Percentiles rank a stretch among this genome's conserved stretches.
These are phyloP conservation scores for Leccinum insigne DNA, from an alignment of 1,284 basidiomycete species.

Conservation along the genomic window DNA sequence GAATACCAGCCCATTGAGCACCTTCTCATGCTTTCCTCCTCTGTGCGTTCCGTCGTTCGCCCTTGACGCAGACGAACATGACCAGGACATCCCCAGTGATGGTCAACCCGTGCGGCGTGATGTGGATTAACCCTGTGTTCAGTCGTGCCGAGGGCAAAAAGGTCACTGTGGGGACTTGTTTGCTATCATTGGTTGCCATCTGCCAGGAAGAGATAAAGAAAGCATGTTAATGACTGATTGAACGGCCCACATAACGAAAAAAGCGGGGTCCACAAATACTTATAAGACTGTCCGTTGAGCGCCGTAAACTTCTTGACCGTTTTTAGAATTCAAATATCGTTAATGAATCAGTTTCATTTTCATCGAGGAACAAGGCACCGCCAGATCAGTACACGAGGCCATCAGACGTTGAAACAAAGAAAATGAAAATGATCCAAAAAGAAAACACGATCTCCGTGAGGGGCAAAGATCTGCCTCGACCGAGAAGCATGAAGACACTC, in stretches of 20 bases:
- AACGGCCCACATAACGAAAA: background rate
- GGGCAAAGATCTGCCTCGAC: background rate
- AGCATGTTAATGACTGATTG: constrained; percentile 4
- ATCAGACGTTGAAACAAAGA: background rate
- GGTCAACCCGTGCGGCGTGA: constrained; percentile 35
- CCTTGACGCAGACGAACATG: constrained; percentile 34
- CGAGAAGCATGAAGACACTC: constrained; percentile 10
- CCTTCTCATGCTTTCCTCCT: constrained; percentile 18
- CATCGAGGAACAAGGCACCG: constrained; percentile 6
- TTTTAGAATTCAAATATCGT: background rate
- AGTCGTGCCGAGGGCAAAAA: constrained; percentile 23
- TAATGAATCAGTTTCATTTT: background rate
- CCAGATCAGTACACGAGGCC: background rate
- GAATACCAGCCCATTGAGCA: background rate
- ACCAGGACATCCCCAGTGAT: constrained; percentile 33
- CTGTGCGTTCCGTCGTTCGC: constrained; percentile 32
- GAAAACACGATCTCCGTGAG: background rate
- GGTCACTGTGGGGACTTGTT: constrained; percentile 34
- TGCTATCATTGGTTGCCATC: constrained; percentile 35
- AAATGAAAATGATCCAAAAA: background rate
- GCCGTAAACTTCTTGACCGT: constrained; percentile 35
- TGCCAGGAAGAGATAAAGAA: constrained; percentile 3
- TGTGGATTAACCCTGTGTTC: constrained; percentile 33
- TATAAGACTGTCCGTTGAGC: constrained; percentile 35
- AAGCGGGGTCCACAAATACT: constrained; percentile 22